These are phyloP conservation scores for Nicotiana benthamiana DNA, from an alignment of 257 asterid genomes.

Conservation along the genomic window DNA sequence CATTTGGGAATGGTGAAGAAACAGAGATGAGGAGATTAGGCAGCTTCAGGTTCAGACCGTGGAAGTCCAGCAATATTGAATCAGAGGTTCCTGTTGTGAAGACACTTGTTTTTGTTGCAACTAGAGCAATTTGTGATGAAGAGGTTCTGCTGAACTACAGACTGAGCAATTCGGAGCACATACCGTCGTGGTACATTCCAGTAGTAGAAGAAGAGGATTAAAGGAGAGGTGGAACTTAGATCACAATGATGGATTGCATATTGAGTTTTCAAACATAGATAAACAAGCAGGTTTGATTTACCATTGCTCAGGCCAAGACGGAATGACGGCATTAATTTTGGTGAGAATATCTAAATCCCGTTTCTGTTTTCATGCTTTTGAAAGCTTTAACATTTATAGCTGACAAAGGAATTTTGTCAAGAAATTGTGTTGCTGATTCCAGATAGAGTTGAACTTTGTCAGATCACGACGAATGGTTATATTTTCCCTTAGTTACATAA, in stretches of 20 bases:
- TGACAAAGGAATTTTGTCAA: background rate
- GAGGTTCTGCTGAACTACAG: constrained; percentile 80
- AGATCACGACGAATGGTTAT: background rate
- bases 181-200: constrained; percentile 84
- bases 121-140: constrained; percentile 58
- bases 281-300: background rate
- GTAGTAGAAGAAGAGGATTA: constrained; percentile 86
- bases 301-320: background rate
- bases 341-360: background rate
- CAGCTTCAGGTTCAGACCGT: constrained; percentile 77
- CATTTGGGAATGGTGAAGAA: constrained; percentile 66
- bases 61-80: constrained; percentile 41
- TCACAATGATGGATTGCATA: background rate
- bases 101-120: constrained; percentile 67
- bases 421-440: background rate
- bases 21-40: constrained; percentile 58
- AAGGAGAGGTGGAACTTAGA: constrained; percentile 57
- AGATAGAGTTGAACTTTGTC: background rate
- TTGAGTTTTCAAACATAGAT: background rate
- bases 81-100: constrained; percentile 42
- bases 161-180: constrained; percentile 65
- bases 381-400: background rate
- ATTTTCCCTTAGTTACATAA: background rate
- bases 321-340: background rate
- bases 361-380: background rate